phyloP scores from a whole-genome alignment of 1,284 basidiomycete species.

The Leccinum angustisporum region DNA sequence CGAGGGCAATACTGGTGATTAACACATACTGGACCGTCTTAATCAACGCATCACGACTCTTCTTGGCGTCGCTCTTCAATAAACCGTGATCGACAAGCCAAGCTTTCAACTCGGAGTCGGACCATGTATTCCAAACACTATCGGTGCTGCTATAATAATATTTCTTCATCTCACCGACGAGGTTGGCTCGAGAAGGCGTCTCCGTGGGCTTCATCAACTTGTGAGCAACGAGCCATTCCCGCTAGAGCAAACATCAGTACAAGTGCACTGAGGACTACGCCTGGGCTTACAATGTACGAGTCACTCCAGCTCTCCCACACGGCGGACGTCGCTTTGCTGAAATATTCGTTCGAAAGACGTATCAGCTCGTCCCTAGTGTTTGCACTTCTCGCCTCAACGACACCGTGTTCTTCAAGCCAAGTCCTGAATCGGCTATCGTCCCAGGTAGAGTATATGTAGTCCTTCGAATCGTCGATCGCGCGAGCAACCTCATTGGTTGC shows the following conservation, averaged over 20 bases:
- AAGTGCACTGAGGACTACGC: background rate
- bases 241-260: conserved; percentile 39
- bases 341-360: conserved; percentile 66
- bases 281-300: conserved; percentile 67
- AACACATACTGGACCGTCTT: conserved; percentile 61
- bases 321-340: conserved; percentile 60
- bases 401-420: conserved; percentile 75
- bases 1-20: too few relatives aligned
- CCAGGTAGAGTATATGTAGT: conserved; percentile 90
- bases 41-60: conserved; percentile 73
- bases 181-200: conserved; percentile 52
- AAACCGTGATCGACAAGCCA: conserved; percentile 77
- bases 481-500: conserved; percentile 57
- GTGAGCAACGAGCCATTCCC: conserved; percentile 81
- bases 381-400: conserved; percentile 65
- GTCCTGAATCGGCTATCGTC: conserved; percentile 68
- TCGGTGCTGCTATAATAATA: conserved; percentile 73
- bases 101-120: conserved; percentile 59
- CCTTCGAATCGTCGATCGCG: conserved; percentile 71
- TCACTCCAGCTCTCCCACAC: conserved; percentile 86
- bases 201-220: conserved; percentile 38
- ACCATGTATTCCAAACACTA: conserved; percentile 71
- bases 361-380: conserved; percentile 69
- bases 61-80: conserved; percentile 69
- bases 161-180: conserved; percentile 68